These are phyloP conservation scores for Phialocephala sp. DNA, from an alignment of 2,329 filamentous ascomycete genomes.

Conservation along the genomic window DNA sequence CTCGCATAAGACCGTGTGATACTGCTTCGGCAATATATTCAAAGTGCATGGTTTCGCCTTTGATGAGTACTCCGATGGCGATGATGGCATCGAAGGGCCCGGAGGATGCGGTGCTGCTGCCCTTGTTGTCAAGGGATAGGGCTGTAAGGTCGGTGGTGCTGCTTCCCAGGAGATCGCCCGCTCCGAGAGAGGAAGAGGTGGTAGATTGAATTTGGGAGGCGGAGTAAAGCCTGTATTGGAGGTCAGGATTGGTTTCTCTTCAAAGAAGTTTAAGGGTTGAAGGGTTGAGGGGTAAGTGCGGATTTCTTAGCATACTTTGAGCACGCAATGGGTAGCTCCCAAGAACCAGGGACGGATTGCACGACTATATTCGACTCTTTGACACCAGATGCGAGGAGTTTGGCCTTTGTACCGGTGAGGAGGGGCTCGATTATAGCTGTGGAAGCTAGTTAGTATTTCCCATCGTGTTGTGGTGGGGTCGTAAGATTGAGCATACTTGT, in stretches of 20 bases:
- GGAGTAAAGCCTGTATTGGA: constrained; percentile 69
- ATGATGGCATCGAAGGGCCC: constrained; percentile 91
- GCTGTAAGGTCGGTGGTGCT: constrained; percentile 70
- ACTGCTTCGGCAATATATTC: constrained; percentile 96
- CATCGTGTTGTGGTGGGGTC: constrained; percentile 14
- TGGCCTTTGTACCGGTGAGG: constrained; percentile 78
- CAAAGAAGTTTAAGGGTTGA: constrained; percentile 12
- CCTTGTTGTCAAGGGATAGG: constrained; percentile 46
- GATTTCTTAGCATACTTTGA: constrained; percentile 34
- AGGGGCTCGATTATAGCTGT: constrained; percentile 84
- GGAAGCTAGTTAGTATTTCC: constrained; percentile 10
- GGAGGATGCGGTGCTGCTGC: constrained; percentile 50
- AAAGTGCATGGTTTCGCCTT: constrained; percentile 99
- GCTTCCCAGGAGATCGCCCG: constrained; percentile 77
- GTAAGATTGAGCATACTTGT: constrained; percentile 33
- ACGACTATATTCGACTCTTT: constrained; percentile 86
- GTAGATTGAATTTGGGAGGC: constrained; percentile 85
- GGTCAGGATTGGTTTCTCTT: background rate
- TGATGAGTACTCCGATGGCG: constrained; percentile 94
- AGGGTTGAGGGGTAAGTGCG: constrained; percentile 45
- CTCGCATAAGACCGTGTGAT: constrained; percentile 89
- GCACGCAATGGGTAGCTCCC: constrained; percentile 93
- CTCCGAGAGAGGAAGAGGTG: constrained; percentile 63
- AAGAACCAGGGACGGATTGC: constrained; percentile 90
- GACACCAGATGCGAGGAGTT: constrained; percentile 80